phyloP scores from a whole-genome alignment of 129 eudicot genomes.

The Helianthus tuberosus region DNA sequence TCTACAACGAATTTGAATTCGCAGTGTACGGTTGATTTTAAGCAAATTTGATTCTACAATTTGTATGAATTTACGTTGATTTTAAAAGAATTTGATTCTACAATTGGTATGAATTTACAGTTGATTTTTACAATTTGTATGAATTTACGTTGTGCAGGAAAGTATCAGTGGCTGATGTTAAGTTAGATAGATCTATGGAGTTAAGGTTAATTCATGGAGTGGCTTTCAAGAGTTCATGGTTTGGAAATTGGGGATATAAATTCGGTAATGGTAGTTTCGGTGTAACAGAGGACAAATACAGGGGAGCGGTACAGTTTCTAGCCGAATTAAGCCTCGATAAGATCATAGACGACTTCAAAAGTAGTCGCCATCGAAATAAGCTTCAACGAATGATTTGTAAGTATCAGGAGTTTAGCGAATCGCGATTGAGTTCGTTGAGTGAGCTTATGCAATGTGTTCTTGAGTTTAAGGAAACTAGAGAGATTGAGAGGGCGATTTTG shows the following conservation, averaged over 20 bases:
- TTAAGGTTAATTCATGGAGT: slow-evolving; percentile 62
- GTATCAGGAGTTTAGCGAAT: slow-evolving; percentile 50
- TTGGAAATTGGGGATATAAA: slow-evolving; percentile 69
- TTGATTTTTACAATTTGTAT: neutral
- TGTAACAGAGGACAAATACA: slow-evolving; percentile 53
- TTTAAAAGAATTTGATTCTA: no score
- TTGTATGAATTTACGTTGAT: no score
- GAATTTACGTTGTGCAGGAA: slow-evolving; percentile 41
- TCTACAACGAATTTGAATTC: no score
- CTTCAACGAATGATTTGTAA: slow-evolving; percentile 43
- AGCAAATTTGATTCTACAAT: no score
- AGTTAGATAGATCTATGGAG: slow-evolving; percentile 48
- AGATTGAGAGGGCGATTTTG: slow-evolving; percentile 8
- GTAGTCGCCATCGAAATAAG: slow-evolving; percentile 29
- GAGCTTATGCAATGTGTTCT: slow-evolving; percentile 68
- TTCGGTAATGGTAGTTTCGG: slow-evolving; percentile 53
- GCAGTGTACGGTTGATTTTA: neutral
- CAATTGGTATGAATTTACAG: neutral
- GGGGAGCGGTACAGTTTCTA: slow-evolving; percentile 45
- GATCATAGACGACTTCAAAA: slow-evolving; percentile 44
- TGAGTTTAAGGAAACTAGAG: slow-evolving; percentile 31
- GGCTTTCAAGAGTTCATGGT: slow-evolving; percentile 55
- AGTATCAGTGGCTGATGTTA: slow-evolving; percentile 47
- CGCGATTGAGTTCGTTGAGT: slow-evolving; percentile 42
- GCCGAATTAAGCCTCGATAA: slow-evolving; percentile 54